phyloP scores from a whole-genome alignment of 2,329 filamentous ascomycete genomes.

The Phialophora expanda region DNA sequence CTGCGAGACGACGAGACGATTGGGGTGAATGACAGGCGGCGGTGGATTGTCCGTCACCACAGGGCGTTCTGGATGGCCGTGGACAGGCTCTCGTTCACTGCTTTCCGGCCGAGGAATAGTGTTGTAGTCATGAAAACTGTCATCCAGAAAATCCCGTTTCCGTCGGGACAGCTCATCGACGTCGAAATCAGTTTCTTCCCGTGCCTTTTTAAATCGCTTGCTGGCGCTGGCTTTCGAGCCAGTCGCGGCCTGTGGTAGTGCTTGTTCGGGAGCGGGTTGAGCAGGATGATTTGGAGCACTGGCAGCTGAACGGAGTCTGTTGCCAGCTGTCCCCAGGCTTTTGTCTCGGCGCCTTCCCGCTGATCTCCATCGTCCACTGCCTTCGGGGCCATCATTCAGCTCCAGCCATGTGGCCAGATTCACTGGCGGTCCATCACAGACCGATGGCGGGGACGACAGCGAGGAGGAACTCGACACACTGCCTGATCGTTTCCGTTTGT shows the following conservation, averaged over 20 bases:
- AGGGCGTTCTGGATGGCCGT: conserved; percentile 20
- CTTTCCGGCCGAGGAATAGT: conserved; percentile 33
- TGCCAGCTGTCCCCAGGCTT: conserved; percentile 29
- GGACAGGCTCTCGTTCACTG: conserved; percentile 33
- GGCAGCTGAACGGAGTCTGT: conserved; percentile 34
- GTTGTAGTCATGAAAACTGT: conserved; percentile 38
- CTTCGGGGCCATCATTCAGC: conserved; percentile 16
- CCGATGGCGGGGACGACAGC: conserved; percentile 49
- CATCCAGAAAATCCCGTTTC: conserved; percentile 28
- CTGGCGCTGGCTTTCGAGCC: conserved; percentile 14
- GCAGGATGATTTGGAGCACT: conserved; percentile 21
- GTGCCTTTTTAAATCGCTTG: conserved; percentile 31
- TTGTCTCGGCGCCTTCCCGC: conserved; percentile 35
- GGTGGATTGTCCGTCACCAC: conserved; percentile 24
- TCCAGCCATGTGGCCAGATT: conserved; percentile 37
- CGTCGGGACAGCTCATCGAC: conserved; percentile 34
- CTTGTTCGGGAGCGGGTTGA: conserved; percentile 20
- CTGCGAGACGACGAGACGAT: conserved; percentile 28
- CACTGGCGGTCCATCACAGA: conserved; percentile 42
- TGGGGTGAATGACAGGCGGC: conserved; percentile 37
- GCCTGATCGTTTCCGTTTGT: conserved; percentile 37
- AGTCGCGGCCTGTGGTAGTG: conserved; percentile 12
- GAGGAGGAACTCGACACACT: conserved; percentile 45
- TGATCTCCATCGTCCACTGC: conserved; percentile 26
- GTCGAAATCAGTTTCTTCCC: conserved; percentile 31